Evolutionary conservation across 1,284 basidiomycete species (phyloP).

Genomic region (Exobasidium rhododendri): DNA sequence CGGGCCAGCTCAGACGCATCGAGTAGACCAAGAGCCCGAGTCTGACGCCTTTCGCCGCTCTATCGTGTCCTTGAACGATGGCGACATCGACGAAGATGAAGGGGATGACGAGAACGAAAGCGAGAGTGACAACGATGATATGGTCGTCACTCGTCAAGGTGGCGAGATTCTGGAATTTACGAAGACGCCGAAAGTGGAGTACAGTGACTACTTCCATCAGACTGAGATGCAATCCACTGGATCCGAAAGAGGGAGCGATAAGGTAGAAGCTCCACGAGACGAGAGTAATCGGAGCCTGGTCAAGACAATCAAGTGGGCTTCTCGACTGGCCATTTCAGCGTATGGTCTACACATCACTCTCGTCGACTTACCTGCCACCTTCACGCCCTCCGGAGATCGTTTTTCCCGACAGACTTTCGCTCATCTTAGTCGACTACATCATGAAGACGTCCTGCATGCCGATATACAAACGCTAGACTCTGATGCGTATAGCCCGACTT

Average conservation of each 20-base stretch:
- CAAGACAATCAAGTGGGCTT: conserved; percentile 50
- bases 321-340: conserved; percentile 51
- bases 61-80: not conserved
- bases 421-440: conserved; percentile 41
- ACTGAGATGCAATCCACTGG: conserved; percentile 15
- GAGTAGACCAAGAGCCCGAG: conserved; percentile 21
- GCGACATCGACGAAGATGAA: not conserved
- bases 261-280: conserved; percentile 35
- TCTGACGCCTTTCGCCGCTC: not conserved
- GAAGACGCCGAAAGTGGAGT: conserved; percentile 34
- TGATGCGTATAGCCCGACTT: conserved; percentile 43
- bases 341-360: conserved; percentile 32
- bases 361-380: conserved; percentile 46
- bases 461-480: conserved; percentile 48
- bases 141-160: conserved; percentile 47
- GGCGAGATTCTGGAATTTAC: conserved; percentile 50
- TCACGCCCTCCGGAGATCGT: conserved; percentile 50
- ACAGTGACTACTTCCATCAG: conserved; percentile 1
- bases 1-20: conserved; percentile 12
- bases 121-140: conserved; percentile 40
- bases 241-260: conserved; percentile 41
- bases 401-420: conserved; percentile 52
- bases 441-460: conserved; percentile 51
- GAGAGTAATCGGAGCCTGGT: conserved; percentile 28
- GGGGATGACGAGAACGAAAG: conserved; percentile 13